phyloP scores from a whole-genome alignment of 352 stramenopile genomes.

The Globisporangium viniferum region DNA sequence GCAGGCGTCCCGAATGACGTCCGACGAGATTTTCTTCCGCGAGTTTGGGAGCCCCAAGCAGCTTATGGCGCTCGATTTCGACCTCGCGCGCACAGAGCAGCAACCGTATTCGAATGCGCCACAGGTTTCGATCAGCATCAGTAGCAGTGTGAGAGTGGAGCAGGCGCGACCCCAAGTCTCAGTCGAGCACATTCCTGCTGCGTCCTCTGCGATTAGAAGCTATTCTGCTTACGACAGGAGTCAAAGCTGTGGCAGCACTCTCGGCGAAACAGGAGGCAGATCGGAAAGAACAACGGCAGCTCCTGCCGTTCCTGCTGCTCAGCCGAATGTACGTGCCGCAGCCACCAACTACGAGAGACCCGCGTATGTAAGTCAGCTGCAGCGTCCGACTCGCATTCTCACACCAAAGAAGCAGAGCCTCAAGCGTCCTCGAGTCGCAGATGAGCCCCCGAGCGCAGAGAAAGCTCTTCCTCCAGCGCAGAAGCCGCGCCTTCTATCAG shows the following conservation, averaged over 20 bases:
- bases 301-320: background rate
- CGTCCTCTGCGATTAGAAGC: background rate
- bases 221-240: background rate
- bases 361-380: constrained; percentile 35
- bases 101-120: background rate
- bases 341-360: constrained; percentile 17
- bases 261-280: background rate
- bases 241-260: background rate
- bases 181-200: background rate
- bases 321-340: constrained; percentile 4
- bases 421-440: constrained; percentile 47
- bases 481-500: constrained; percentile 48
- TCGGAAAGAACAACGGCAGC: background rate
- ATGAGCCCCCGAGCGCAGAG: constrained; percentile 42
- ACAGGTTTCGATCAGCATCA: background rate
- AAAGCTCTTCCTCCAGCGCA: constrained; percentile 31
- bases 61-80: constrained; percentile 37
- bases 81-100: constrained; percentile 26
- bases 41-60: constrained; percentile 55
- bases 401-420: constrained; percentile 58
- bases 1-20: constrained; percentile 34
- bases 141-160: background rate
- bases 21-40: constrained; percentile 66
- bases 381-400: constrained; percentile 36
- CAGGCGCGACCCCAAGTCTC: background rate